Evolutionary conservation across 176 grass and related monocot species (phyloP).

Genomic region (Thalia dealbata): DNA sequence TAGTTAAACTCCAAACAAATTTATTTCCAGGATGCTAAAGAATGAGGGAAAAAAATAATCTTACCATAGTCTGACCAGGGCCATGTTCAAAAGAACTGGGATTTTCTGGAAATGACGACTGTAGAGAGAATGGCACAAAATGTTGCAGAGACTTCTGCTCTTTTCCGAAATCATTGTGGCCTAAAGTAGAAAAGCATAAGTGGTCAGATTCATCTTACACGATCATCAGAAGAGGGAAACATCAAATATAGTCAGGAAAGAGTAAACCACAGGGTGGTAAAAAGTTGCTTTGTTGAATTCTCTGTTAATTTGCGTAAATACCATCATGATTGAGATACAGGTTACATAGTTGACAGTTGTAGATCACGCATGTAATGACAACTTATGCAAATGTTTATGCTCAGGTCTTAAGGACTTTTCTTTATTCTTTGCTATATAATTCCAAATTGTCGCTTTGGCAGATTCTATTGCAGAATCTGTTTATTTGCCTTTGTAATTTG

Average conservation of each 20-base stretch:
- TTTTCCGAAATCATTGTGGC: slow-evolving; percentile 29
- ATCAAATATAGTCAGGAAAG: background rate
- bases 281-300: background rate
- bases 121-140: slow-evolving; percentile 25
- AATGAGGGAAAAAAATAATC: background rate
- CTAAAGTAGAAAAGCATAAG: slow-evolving; percentile 22
- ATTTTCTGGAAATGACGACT: slow-evolving; percentile 40
- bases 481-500: background rate
- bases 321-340: background rate
- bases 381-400: background rate
- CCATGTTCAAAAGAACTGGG: slow-evolving; percentile 49
- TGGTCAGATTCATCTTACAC: background rate
- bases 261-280: background rate
- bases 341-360: background rate
- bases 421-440: background rate
- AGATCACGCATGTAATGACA: background rate
- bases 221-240: background rate
- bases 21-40: background rate
- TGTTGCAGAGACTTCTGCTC: slow-evolving; percentile 42
- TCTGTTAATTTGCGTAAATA: background rate
- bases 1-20: background rate
- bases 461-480: too few relatives aligned
- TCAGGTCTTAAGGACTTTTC: background rate
- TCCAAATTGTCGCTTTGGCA: too few relatives aligned
- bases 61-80: slow-evolving; percentile 66